Base-by-base conservation (phyloP, 75 land plant species). In the Pinus albicaulis region DNA sequence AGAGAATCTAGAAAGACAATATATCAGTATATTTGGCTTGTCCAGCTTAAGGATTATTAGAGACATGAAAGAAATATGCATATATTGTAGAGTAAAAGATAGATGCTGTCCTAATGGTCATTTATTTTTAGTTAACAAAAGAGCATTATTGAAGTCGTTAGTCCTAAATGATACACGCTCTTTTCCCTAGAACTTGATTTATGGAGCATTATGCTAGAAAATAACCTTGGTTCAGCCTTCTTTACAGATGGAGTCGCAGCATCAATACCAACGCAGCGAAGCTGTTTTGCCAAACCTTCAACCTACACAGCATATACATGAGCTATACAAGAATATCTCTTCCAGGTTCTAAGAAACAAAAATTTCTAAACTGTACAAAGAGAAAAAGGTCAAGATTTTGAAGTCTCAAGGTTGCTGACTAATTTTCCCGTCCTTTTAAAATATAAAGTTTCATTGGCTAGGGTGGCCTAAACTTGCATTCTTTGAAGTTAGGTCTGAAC, bases 191-290 rank as follows among this genome's bases (percentile, higher is more conserved):
- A 41, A 7, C 10, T 74, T 38, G 44, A 56, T 41, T 19, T 25
- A 62, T 53, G 44, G 41, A 64, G 26, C 57, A 6, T 22, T 61
- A 19, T 24, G 61, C 38, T 34, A 74, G 52, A 58, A 22, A 52
- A 66, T 52, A 13, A 97, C 99, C 99, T 98, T 76, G 94, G 80
- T 48, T 90, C 91, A 65, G 96, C 86, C 75, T 89, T 92, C 76
- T 82, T 91, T 12, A 80, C 76, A 77, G 56, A 63, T 74, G 98
- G 95, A 85, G 83, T 69, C 28, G 98, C 96, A 74, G 99, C 95
- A 88, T 98, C 99, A 78, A 98, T 80, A 57, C 99, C 99, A 78
- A 92, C 94, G 84, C 96, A 95, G 10, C 98, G 89, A 56, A 98
- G 76, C 80, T 94, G 98, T 55, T 92, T 86, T 13, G 99, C 99